Evolutionary conservation across 192 early-diverging fungal species (phyloP).

Genomic region (Powellomyces hirtus): DNA sequence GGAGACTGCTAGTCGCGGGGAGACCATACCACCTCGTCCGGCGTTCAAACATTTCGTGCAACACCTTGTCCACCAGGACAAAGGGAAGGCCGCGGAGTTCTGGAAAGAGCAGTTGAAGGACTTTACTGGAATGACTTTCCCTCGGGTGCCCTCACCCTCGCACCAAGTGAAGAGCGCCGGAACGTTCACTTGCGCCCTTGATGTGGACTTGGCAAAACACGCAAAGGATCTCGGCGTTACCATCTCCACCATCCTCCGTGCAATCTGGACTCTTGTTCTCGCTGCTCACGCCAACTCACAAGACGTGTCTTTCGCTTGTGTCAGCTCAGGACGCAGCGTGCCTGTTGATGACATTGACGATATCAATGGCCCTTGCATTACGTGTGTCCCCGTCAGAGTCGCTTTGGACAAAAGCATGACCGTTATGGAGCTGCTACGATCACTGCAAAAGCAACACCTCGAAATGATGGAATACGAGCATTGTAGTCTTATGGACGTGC

Average conservation of each 20-base stretch:
- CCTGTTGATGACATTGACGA: slow-evolving; percentile 17
- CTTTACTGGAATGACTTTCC: slow-evolving; percentile 6
- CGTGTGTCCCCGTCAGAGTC: slow-evolving; percentile 11
- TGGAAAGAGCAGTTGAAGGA: slow-evolving; percentile 10
- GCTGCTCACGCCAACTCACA: neutral
- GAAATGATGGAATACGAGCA: slow-evolving; percentile 7
- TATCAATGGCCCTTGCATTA: slow-evolving; percentile 23
- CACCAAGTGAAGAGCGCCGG: neutral
- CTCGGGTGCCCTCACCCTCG: neutral
- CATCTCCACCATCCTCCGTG: slow-evolving; percentile 6
- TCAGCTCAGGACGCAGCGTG: slow-evolving; percentile 27
- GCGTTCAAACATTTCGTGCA: slow-evolving; percentile 16
- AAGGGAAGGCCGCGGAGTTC: neutral
- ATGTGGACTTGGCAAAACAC: neutral
- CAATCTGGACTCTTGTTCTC: slow-evolving; percentile 33
- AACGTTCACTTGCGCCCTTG: too few relatives aligned
- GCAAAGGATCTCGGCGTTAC: slow-evolving; percentile 13
- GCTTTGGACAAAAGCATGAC: too few relatives aligned
- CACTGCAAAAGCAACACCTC: too few relatives aligned
- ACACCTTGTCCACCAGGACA: neutral
- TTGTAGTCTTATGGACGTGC: slow-evolving; percentile 5
- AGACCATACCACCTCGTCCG: neutral
- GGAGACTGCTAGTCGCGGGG: neutral
- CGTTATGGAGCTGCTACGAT: too few relatives aligned
- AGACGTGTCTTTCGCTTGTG: slow-evolving; percentile 31